Evolutionary conservation across 495 filamentous ascomycete species (phyloP), one percentile per base, ranked within the genome.

Genomic region (Symbiotaphrina buchneri): DNA sequence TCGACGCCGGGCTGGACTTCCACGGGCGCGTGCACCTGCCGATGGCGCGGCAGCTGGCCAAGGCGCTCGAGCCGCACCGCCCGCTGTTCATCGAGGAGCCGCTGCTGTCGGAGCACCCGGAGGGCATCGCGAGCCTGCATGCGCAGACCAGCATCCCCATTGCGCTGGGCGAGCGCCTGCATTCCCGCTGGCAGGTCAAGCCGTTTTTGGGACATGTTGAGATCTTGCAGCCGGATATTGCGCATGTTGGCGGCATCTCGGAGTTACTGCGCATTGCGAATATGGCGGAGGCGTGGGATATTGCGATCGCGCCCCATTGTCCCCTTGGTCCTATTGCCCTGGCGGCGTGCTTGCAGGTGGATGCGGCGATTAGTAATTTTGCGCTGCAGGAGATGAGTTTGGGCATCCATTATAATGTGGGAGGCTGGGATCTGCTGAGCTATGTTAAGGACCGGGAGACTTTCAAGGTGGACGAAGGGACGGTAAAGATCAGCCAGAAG

Each of bases 61-160:
- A 67, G 39, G 61, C 63, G 1, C 56, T 84, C 2, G 73, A 79
- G 42, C 72, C 72, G 3, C 59, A 80, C 36, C 51, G 54, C 4
- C 77, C 76, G 0, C 53, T 84, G n/a, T 84, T 84, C 51, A 70
- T 84, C 21, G 77, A 82, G 45, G 77, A 84, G 43, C 77, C 77
- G 0, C 47, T 82, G 4, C 59, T 82, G 10, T 69, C 63, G 1
- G 77, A 82, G 45, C 68, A 83, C 40, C 59, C 67, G 1, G 72
- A 67, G 34, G 70, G 61, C 10, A 71, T 81, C 44, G 76, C 71
- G 38, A 61, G 65, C 28, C 49, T 83, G 4, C 61, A 63, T 6
- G 55, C 61, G 27, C 54, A 59, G 13, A 74, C 68, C 0, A 68
- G 58, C 2, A 63, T 55, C 22, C 75, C 77, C 1, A 77, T 83